Evolutionary conservation across 768 basidiomycete genomes (phyloP).

Genomic region (Lentinula aciculospora): DNA sequence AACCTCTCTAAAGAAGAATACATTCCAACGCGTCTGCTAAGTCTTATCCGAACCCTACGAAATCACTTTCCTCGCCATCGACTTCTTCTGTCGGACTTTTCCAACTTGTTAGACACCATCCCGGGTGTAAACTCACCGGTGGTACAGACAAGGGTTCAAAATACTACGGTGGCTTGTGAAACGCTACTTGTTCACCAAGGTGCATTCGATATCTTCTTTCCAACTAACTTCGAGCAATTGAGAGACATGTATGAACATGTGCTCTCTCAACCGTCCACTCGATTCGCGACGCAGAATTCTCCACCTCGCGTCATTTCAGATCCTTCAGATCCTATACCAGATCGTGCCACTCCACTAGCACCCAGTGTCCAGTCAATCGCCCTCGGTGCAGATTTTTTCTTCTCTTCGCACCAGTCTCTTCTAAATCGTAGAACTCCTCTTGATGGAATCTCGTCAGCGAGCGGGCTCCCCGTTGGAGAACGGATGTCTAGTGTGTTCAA

Average conservation of each 20-base stretch:
- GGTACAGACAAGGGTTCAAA: conserved; percentile 88
- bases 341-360: conserved; percentile 49
- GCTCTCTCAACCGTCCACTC: conserved; percentile 51
- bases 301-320: conserved; percentile 14
- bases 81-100: conserved; percentile 93
- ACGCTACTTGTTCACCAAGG: conserved; percentile 92
- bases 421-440: conserved; percentile 53
- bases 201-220: conserved; percentile 98
- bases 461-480: conserved; percentile 76
- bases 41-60: conserved; percentile 78
- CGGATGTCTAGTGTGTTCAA: conserved; percentile 79
- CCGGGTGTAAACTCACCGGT: conserved; percentile 79
- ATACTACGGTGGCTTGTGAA: conserved; percentile 81
- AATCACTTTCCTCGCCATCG: conserved; percentile 86
- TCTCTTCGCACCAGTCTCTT: conserved; percentile 63
- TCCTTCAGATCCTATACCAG: conserved; percentile 21
- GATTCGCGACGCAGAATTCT: conserved; percentile 6
- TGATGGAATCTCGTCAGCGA: conserved; percentile 69
- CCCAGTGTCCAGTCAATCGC: conserved; percentile 43
- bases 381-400: conserved; percentile 67
- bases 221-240: conserved; percentile 80
- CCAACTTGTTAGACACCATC: conserved; percentile 79
- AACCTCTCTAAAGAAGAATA: conserved; percentile 88
- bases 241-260: conserved; percentile 88
- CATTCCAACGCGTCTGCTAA: conserved; percentile 86